Percentiles rank a stretch among this genome's conserved stretches.
phyloP scores from a whole-genome alignment of 768 basidiomycete genomes.

The Ramaria sp. region DNA sequence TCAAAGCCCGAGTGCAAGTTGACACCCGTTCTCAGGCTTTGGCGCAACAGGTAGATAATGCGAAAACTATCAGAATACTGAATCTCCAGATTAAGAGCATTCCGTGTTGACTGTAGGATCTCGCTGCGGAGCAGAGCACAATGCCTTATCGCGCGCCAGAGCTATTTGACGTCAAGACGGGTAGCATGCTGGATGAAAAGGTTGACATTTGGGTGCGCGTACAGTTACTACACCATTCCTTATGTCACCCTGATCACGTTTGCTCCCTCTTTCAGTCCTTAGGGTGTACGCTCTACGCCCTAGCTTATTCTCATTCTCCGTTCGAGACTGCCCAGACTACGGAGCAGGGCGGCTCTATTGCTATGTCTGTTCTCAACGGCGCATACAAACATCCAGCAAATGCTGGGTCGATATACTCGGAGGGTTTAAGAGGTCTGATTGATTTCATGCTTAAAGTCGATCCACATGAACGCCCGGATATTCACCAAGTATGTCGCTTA shows the following conservation, averaged over 20 bases:
- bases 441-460: slow-evolving; percentile 78
- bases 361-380: slow-evolving; percentile 93
- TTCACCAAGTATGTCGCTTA: slow-evolving; percentile 54
- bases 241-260: slow-evolving; percentile 5
- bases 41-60: slow-evolving; percentile 59
- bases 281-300: slow-evolving; percentile 88
- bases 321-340: slow-evolving; percentile 90
- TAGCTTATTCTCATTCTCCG: slow-evolving; percentile 92
- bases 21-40: slow-evolving; percentile 81
- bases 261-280: slow-evolving; percentile 51
- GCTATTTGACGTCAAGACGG: slow-evolving; percentile 94
- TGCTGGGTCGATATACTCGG: slow-evolving; percentile 61
- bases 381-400: slow-evolving; percentile 77
- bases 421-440: slow-evolving; percentile 73
- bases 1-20: slow-evolving; percentile 76
- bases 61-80: not conserved
- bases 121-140: slow-evolving; percentile 94
- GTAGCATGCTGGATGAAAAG: slow-evolving; percentile 77
- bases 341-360: slow-evolving; percentile 92
- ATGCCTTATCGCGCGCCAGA: slow-evolving; percentile 99
- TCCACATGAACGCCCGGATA: slow-evolving; percentile 74
- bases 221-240: not conserved
- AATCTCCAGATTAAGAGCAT: not conserved
- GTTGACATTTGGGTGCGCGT: slow-evolving; percentile 92
- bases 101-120: slow-evolving; percentile 40